These are phyloP conservation scores for Asclepias syriaca DNA, from an alignment of 257 asterid genomes.

Conservation along the genomic window DNA sequence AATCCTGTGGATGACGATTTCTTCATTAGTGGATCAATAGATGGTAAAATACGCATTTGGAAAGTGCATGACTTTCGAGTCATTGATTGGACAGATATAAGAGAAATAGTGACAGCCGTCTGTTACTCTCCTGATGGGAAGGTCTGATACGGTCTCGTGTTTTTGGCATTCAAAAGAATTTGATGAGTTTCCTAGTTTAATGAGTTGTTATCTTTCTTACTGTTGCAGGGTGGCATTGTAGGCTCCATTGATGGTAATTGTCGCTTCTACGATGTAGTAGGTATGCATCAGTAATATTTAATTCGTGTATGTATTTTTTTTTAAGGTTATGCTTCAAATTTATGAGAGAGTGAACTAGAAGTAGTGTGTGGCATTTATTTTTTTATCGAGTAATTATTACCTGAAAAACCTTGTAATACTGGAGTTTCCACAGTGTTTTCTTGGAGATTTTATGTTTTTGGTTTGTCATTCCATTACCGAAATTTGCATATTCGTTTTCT, in stretches of 20 bases:
- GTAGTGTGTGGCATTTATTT: neutral
- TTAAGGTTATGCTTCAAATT: neutral
- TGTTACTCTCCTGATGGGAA: constrained; percentile 73
- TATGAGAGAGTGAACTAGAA: neutral
- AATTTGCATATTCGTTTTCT: neutral
- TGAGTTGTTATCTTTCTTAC: constrained; percentile 12
- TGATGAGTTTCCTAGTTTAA: neutral
- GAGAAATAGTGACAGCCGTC: constrained; percentile 74
- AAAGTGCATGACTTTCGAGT: constrained; percentile 65
- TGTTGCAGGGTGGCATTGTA: constrained; percentile 68
- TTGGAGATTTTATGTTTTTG: neutral
- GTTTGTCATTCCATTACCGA: neutral
- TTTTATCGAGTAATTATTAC: neutral
- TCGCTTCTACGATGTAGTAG: constrained; percentile 56
- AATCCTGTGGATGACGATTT: constrained; percentile 67
- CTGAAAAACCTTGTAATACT: neutral
- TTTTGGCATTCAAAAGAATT: neutral
- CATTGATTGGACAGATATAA: constrained; percentile 71
- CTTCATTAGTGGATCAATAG: constrained; percentile 84
- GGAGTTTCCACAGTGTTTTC: neutral
- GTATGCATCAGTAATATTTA: constrained; percentile 25
- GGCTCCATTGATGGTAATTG: constrained; percentile 88
- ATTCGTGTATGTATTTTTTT: neutral
- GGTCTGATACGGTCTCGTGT: constrained; percentile 30
- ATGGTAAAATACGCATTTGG: constrained; percentile 85